Base-by-base conservation (phyloP, 2,329 filamentous ascomycete genomes). In the Mollisiaceae sp. region DNA sequence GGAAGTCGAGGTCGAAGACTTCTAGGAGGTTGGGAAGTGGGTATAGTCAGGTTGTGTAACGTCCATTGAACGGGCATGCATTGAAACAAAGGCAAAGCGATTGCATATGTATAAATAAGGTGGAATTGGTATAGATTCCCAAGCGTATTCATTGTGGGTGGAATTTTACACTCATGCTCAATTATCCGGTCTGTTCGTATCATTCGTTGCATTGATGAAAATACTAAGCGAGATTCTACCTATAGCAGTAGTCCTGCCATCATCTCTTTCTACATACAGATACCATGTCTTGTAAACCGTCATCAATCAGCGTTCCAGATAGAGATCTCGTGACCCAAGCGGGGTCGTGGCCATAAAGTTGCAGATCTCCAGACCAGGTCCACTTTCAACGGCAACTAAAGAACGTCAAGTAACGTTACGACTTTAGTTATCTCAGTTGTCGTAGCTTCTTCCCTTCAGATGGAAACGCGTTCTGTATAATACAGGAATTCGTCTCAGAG, bases 1-100 rank as follows among this genome's bases (percentile, higher is more conserved):
- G 85, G 74, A 85, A 83, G 74, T 86, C 87, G 71, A 71, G 70
- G 64, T 83, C 87, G 59, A 82, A 81, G 74, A 54, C 50, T 35
- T 54, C 50, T 11, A 81, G 83, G 77, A 83, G 85, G 74, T 77
- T 86, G 66, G 82, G 82, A n/a, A 79, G 77, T 66, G 85, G 86
- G 62, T 91, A 91, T 75, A 91, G 88, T 75, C 85, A 88, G 76
- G 83, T 85, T 72, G 88, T 90, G 69, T 90, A 82, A 59, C 9
- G 24, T 36, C 18, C 22, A 47, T 47, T 22, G n/a, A 47, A 47
- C 20, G 54, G 9, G 24, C 22, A n/a, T 57, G 11, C 22, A 54
- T 54, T 22, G 50, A 32, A 32, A 54, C 18, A 54, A 54, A 54
- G 20, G 15, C 27, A 50, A 27, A 20, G 45, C 20, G 45, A 54